Evolutionary conservation across 2,329 filamentous ascomycete species (phyloP).

Genomic region (Colletotrichum paranaense): DNA sequence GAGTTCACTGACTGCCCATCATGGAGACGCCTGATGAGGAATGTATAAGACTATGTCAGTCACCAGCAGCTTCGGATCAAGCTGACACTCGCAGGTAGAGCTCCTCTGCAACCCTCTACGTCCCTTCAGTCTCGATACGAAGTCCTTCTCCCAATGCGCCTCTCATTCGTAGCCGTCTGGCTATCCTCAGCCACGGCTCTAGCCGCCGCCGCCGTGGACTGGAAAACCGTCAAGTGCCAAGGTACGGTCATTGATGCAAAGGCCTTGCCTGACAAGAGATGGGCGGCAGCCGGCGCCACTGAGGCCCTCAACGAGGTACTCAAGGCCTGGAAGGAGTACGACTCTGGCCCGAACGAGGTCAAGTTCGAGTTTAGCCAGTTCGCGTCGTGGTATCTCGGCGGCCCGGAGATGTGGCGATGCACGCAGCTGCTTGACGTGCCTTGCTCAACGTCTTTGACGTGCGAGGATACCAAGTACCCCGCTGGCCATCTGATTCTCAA

Average conservation of each 20-base stretch:
- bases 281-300: constrained; percentile 11
- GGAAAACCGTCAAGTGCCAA: background rate
- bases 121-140: too few relatives aligned
- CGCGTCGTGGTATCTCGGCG: constrained; percentile 13
- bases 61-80: too few relatives aligned
- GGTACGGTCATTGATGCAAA: constrained; percentile 2
- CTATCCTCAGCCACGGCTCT: too few relatives aligned
- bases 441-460: background rate
- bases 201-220: background rate
- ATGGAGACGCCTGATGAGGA: too few relatives aligned
- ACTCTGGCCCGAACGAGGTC: background rate
- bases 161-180: too few relatives aligned
- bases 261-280: constrained; percentile 5
- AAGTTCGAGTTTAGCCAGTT: constrained; percentile 26
- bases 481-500: constrained; percentile 21
- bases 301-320: background rate
- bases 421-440: constrained; percentile 15
- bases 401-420: constrained; percentile 19
- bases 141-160: background rate
- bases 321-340: constrained; percentile 6
- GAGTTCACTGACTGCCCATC: too few relatives aligned
- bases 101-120: too few relatives aligned
- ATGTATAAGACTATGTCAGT: too few relatives aligned
- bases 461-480: constrained; percentile 9
- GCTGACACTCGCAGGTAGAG: too few relatives aligned